Evolutionary conservation across 306 rosid genomes (phyloP).

Genomic region (Cajanus cajan): DNA sequence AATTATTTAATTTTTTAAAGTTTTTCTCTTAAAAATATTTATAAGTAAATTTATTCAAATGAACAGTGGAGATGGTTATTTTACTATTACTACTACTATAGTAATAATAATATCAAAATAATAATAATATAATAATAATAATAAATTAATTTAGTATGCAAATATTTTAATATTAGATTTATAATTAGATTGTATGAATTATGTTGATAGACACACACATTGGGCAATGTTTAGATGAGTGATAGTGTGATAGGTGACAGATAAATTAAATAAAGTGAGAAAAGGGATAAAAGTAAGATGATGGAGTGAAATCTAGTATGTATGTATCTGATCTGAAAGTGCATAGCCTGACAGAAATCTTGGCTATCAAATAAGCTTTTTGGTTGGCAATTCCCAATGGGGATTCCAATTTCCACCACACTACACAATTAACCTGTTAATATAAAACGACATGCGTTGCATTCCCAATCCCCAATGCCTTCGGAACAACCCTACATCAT

Average conservation of each 20-base stretch:
- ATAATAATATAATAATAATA: too few species aligned
- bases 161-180: not conserved
- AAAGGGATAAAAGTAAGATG: not conserved
- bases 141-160: too few species aligned
- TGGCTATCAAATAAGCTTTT: constrained; percentile 40
- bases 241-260: not conserved
- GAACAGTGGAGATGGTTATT: too few species aligned
- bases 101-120: too few species aligned
- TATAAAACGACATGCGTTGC: constrained; percentile 22
- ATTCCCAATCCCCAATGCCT: constrained; percentile 8
- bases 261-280: not conserved
- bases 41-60: too few species aligned
- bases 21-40: too few species aligned
- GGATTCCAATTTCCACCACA: constrained; percentile 57
- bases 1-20: too few species aligned
- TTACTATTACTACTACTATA: too few species aligned
- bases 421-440: constrained; percentile 22
- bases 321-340: not conserved
- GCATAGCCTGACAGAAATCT: constrained; percentile 40
- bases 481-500: not conserved
- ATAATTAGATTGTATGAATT: not conserved
- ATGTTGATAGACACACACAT: not conserved
- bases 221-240: not conserved
- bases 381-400: constrained; percentile 40
- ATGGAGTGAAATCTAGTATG: not conserved